These are phyloP conservation scores for Pseudognaphalium luteoalbum DNA, from an alignment of 129 eudicot species.

Conservation along the genomic window DNA sequence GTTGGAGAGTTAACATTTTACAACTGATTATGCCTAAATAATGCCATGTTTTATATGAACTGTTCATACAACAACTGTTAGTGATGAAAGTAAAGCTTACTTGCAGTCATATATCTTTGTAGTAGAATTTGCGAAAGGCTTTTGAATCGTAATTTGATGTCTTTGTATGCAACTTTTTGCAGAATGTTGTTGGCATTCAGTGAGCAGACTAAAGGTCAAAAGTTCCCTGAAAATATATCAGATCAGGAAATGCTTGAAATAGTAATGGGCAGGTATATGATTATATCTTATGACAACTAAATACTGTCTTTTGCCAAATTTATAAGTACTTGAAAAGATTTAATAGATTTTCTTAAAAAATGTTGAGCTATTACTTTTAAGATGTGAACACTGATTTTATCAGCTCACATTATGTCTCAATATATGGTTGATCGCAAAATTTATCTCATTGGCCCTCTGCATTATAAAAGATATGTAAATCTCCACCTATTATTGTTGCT, in stretches of 20 bases:
- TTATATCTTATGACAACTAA: not conserved
- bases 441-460: too few species aligned
- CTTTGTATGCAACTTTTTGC: conserved; percentile 28
- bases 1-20: conserved; percentile 15
- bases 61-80: not conserved
- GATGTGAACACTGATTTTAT: conserved; percentile 9
- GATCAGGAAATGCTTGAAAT: conserved; percentile 95
- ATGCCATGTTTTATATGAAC: not conserved
- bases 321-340: not conserved
- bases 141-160: not conserved
- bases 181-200: conserved; percentile 91
- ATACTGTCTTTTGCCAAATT: not conserved
- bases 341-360: not conserved
- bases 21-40: not conserved
- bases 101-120: conserved; percentile 5
- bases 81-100: not conserved
- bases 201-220: conserved; percentile 89
- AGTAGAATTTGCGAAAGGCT: conserved; percentile 12
- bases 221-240: conserved; percentile 71
- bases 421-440: too few species aligned
- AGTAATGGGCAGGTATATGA: conserved; percentile 75
- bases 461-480: conserved; percentile 14
- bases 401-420: not conserved
- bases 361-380: not conserved
- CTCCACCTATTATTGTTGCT: not conserved